These are phyloP conservation scores for Alternaria brassicicola DNA, from an alignment of 2,329 filamentous ascomycete species.

Conservation along the genomic window DNA sequence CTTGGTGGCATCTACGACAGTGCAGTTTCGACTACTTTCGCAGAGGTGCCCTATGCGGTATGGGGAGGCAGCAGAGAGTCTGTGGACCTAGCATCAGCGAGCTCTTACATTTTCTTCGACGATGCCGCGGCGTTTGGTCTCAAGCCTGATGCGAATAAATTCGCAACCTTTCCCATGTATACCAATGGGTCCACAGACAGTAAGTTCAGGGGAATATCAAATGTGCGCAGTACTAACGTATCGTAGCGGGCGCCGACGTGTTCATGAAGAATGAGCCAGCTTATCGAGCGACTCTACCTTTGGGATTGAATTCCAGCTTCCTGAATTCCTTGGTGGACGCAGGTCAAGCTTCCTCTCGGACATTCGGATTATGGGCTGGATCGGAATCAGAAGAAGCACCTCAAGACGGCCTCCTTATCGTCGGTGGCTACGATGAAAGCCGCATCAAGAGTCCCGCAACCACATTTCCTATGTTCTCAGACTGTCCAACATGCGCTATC, in stretches of 20 bases:
- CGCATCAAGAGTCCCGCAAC: slow-evolving; percentile 18
- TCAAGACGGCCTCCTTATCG: slow-evolving; percentile 23
- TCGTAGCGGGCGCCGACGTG: slow-evolving; percentile 10
- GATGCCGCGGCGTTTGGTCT: slow-evolving; percentile 22
- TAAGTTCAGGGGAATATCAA: slow-evolving; percentile 4
- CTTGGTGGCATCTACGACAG: slow-evolving; percentile 23
- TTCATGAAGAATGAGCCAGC: slow-evolving; percentile 12
- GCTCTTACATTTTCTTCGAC: slow-evolving; percentile 23
- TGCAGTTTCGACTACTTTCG: slow-evolving; percentile 22
- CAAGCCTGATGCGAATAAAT: slow-evolving; percentile 21
- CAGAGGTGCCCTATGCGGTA: slow-evolving; percentile 15
- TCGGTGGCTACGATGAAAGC: slow-evolving; percentile 25
- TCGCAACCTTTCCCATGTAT: slow-evolving; percentile 18
- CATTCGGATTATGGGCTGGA: slow-evolving; percentile 25
- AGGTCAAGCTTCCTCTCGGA: slow-evolving; percentile 25
- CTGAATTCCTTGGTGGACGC: slow-evolving; percentile 23
- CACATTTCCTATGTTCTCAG: slow-evolving; percentile 27
- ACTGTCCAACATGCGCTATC: slow-evolving; percentile 26
- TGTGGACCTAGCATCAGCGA: slow-evolving; percentile 14
- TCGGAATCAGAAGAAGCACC: slow-evolving; percentile 24
- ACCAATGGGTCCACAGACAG: slow-evolving; percentile 21
- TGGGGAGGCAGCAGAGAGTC: slow-evolving; percentile 25
- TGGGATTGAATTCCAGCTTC: slow-evolving; percentile 23
- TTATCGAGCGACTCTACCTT: slow-evolving; percentile 19
- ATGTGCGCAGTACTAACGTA: background rate